Conservation (phyloP, 2,329 filamentous ascomycete species). For the Monosporascus sp. region DNA sequence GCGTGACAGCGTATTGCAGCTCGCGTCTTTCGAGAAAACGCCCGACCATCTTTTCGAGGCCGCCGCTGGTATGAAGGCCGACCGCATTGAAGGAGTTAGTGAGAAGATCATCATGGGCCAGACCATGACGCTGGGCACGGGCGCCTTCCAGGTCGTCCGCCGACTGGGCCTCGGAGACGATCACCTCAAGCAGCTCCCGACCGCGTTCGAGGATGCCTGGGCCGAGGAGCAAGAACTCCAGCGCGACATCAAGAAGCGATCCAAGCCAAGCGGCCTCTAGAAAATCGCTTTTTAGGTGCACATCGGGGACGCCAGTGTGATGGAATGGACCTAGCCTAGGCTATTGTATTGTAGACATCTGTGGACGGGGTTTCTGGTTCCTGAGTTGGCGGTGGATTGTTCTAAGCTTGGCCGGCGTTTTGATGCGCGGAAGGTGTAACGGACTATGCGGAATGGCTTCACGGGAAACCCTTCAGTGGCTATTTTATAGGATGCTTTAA, state of each 20-base stretch:
- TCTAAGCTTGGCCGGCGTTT: too few relatives aligned
- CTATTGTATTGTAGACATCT: background rate
- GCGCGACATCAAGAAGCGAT: constrained; percentile 10
- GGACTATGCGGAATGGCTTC: too few relatives aligned
- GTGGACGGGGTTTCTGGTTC: background rate
- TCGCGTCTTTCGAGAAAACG: constrained; percentile 97
- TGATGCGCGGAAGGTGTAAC: too few relatives aligned
- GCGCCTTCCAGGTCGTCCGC: constrained; percentile 83
- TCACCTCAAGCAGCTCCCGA: constrained; percentile 53
- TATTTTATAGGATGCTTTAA: too few relatives aligned
- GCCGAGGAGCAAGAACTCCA: constrained; percentile 24
- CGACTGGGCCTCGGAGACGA: constrained; percentile 61
- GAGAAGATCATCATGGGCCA: constrained; percentile 99
- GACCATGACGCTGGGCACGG: constrained; percentile 85
- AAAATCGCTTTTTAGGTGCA: background rate
- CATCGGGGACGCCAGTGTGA: too few relatives aligned
- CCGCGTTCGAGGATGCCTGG: constrained; percentile 69
- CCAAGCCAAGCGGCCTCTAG: constrained; percentile 10
- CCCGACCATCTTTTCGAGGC: constrained; percentile 96
- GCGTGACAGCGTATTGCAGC: constrained; percentile 86
- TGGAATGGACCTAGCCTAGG: too few relatives aligned
- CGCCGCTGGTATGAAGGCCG: constrained; percentile 84
- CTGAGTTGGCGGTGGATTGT: too few relatives aligned
- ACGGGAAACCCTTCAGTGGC: too few relatives aligned
- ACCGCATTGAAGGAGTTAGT: constrained; percentile 86